A percentile compares a stretch with the other conserved stretches of the same genome.
Conservation (phyloP, 2,329 filamentous ascomycete genomes). For the Microdochium nivale region DNA sequence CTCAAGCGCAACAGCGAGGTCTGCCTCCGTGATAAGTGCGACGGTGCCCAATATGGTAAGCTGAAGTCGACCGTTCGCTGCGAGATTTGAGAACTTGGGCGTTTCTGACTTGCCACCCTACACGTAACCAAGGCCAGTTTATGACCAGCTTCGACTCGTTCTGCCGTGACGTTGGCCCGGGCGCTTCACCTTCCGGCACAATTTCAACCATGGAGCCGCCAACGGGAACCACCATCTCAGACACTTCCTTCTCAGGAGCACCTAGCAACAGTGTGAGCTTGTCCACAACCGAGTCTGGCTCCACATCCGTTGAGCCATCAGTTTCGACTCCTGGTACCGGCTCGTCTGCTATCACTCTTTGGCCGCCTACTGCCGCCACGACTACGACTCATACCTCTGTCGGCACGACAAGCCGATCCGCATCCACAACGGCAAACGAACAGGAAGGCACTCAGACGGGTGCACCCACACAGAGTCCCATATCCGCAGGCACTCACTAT, state of each 20-base stretch:
- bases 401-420: not conserved
- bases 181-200: not conserved
- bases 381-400: not conserved
- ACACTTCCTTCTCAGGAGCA: not conserved
- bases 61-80: not conserved
- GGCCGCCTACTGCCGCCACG: not conserved
- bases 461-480: not conserved
- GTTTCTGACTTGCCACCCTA: not conserved
- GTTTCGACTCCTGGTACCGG: not conserved
- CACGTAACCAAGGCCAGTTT: not conserved
- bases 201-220: not conserved
- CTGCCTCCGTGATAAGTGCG: not conserved
- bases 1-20: not conserved
- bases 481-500: not conserved
- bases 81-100: not conserved
- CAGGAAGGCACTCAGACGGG: not conserved
- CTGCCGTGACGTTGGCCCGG: not conserved
- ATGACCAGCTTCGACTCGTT: not conserved
- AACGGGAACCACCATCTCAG: not conserved
- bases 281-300: not conserved
- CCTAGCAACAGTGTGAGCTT: not conserved
- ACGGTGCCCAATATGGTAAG: not conserved
- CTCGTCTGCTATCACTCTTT: not conserved
- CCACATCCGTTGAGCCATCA: too few species aligned
- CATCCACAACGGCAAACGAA: not conserved